A percentile compares a stretch with the other conserved stretches of the same genome.
These are phyloP conservation scores for Amanita rubescens DNA, from an alignment of 768 basidiomycete species.

Conservation along the genomic window DNA sequence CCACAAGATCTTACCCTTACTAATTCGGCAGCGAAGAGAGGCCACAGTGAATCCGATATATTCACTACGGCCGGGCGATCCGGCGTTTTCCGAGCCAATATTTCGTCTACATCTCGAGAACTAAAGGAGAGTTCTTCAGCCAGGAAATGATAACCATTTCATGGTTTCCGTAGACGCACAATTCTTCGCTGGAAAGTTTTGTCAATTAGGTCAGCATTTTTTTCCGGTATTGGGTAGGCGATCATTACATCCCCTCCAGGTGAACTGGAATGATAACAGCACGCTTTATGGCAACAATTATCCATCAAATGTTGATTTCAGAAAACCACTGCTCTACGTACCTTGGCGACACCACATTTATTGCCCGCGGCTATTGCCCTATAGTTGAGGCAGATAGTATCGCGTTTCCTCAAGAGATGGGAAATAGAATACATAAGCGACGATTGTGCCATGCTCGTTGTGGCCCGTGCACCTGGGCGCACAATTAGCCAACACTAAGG, in stretches of 20 bases:
- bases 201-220: background rate
- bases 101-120: background rate
- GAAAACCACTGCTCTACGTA: background rate
- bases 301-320: background rate
- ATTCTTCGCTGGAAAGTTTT: background rate
- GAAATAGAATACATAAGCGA: background rate
- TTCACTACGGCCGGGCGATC: background rate
- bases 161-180: background rate
- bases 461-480: background rate
- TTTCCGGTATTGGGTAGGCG: background rate
- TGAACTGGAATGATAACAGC: background rate
- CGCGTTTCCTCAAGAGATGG: background rate
- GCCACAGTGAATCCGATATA: background rate
- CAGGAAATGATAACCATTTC: background rate
- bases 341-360: background rate
- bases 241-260: too few species aligned
- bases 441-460: background rate
- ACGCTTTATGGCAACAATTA: background rate
- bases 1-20: background rate
- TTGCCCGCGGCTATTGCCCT: background rate
- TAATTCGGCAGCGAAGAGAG: background rate
- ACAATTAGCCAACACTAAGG: background rate
- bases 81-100: background rate
- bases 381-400: background rate
- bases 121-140: background rate